Conservation (phyloP, 768 basidiomycete genomes). For the Mycena rosella region DNA sequence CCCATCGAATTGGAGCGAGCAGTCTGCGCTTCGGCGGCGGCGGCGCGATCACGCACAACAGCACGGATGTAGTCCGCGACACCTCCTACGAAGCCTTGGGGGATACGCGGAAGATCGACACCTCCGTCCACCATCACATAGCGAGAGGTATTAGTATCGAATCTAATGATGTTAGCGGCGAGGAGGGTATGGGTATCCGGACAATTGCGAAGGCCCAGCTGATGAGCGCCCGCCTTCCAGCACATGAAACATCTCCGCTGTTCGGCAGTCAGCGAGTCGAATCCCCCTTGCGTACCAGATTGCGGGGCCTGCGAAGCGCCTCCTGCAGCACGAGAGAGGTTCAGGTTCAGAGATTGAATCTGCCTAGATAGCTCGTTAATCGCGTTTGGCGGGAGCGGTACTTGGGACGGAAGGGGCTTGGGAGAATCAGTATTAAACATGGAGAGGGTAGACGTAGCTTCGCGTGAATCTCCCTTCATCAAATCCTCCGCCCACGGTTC, state of each 20-base stretch:
- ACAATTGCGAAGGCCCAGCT: not conserved
- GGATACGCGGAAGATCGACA: not conserved
- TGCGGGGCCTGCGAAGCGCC: not conserved
- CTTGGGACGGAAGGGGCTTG: not conserved
- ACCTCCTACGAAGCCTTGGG: slow-evolving; percentile 10
- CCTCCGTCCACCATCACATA: not conserved
- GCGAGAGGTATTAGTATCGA: not conserved
- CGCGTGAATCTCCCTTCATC: too few species aligned
- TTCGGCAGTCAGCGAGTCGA: not conserved
- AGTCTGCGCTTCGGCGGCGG: slow-evolving; percentile 1
- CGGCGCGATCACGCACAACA: not conserved
- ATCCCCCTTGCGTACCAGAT: not conserved
- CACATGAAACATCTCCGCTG: slow-evolving; percentile 17
- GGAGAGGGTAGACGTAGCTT: too few species aligned
- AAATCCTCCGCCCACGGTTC: slow-evolving; percentile 16
- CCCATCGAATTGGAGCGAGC: not conserved
- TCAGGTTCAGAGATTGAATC: not conserved
- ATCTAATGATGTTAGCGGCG: not conserved
- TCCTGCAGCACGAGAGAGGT: not conserved
- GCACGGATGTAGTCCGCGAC: slow-evolving; percentile 18
- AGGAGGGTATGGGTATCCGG: not conserved
- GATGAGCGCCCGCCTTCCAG: not conserved
- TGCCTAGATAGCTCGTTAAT: not conserved
- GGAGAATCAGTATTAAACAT: not conserved
- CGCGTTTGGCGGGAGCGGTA: not conserved